A percentile compares a stretch with the other conserved stretches of the same genome.
These are phyloP conservation scores for Ophiostoma ulmi DNA, from an alignment of 2,329 filamentous ascomycete species.

Conservation along the genomic window DNA sequence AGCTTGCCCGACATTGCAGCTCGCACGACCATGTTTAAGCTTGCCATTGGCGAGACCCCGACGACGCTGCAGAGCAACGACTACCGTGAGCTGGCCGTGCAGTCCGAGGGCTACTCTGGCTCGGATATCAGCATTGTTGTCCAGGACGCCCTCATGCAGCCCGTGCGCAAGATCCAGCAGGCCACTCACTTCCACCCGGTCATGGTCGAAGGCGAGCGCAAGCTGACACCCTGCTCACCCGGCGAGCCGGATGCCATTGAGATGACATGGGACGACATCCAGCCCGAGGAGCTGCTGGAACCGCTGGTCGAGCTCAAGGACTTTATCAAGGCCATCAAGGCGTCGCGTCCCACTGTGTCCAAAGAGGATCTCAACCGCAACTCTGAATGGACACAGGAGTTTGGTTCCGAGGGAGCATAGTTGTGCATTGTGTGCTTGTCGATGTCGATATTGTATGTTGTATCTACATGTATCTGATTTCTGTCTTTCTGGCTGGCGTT, in stretches of 20 bases:
- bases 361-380: constrained; percentile 77
- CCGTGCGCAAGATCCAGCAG: constrained; percentile 91
- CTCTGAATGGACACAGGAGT: constrained; percentile 91
- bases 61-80: constrained; percentile 75
- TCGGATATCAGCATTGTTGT: constrained; percentile 95
- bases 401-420: constrained; percentile 78
- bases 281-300: constrained; percentile 77
- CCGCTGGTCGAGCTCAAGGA: constrained; percentile 84
- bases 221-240: constrained; percentile 86
- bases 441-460: not conserved
- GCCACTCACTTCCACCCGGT: constrained; percentile 96
- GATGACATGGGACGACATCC: constrained; percentile 88
- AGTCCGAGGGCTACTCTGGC: constrained; percentile 91
- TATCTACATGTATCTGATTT: not conserved
- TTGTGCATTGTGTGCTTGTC: not conserved
- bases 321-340: constrained; percentile 86
- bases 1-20: constrained; percentile 82
- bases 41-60: constrained; percentile 87
- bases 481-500: not conserved
- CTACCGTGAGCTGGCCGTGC: constrained; percentile 70
- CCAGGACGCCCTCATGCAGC: constrained; percentile 95
- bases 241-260: constrained; percentile 80
- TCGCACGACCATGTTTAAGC: constrained; percentile 89
- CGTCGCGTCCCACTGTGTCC: constrained; percentile 84
- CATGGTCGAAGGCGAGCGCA: constrained; percentile 59